Percentiles rank a stretch among this genome's conserved stretches.
Evolutionary conservation across 768 basidiomycete species (phyloP).

Genomic region (Leccinum longicurvipes): DNA sequence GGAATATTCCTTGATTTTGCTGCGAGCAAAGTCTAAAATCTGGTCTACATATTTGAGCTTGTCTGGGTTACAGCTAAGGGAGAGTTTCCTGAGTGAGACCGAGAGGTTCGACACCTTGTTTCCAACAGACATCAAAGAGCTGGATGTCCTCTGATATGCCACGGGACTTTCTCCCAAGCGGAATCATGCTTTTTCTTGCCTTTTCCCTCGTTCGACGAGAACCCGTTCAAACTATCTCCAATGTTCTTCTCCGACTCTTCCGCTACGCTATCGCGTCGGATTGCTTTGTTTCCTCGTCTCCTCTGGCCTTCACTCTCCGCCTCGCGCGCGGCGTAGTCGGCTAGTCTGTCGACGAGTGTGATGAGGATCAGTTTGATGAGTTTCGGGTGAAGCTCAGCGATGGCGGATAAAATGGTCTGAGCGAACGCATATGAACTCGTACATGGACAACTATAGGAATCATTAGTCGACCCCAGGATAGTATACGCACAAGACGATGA

Average conservation of each 20-base stretch:
- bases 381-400: slow-evolving; percentile 93
- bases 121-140: slow-evolving; percentile 99
- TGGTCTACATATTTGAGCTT: slow-evolving; percentile 97
- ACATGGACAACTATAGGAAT: slow-evolving; percentile 79
- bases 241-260: slow-evolving; percentile 21
- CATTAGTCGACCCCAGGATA: background rate
- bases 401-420: slow-evolving; percentile 94
- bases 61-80: slow-evolving; percentile 96
- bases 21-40: slow-evolving; percentile 83
- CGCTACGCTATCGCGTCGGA: slow-evolving; percentile 17
- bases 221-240: slow-evolving; percentile 26
- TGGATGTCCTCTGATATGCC: slow-evolving; percentile 94
- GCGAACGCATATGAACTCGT: slow-evolving; percentile 94
- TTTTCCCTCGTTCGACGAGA: no score
- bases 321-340: slow-evolving; percentile 94
- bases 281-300: slow-evolving; percentile 44
- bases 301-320: slow-evolving; percentile 81
- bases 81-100: slow-evolving; percentile 86
- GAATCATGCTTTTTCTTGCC: slow-evolving; percentile 41
- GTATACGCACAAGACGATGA: no score
- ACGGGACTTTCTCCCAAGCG: slow-evolving; percentile 77
- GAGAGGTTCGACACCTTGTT: slow-evolving; percentile 90
- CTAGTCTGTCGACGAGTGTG: slow-evolving; percentile 92
- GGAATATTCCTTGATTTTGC: slow-evolving; percentile 79
- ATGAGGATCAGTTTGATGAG: slow-evolving; percentile 99